Evolutionary conservation across 1,284 basidiomycete genomes (phyloP).

Genomic region (Ganoderma multipileum): DNA sequence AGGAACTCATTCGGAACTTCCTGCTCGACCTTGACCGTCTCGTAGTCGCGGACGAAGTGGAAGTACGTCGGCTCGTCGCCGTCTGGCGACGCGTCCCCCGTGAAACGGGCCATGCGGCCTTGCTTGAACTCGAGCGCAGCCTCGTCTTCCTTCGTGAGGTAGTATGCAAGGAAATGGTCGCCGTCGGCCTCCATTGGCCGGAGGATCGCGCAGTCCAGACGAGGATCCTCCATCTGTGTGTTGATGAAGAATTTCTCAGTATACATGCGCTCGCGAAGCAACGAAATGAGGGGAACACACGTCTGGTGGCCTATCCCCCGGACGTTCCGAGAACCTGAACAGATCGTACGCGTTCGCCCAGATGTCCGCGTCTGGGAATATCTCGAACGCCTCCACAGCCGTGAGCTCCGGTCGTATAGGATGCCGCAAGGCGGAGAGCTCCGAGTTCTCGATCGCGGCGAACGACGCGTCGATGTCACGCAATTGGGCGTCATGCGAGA

Average conservation of each 20-base stretch:
- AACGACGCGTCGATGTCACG: constrained; percentile 88
- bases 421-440: constrained; percentile 69
- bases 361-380: constrained; percentile 86
- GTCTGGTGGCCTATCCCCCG: constrained; percentile 76
- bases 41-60: constrained; percentile 81
- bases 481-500: constrained; percentile 82
- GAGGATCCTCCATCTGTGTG: constrained; percentile 70
- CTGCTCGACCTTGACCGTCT: constrained; percentile 83
- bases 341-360: constrained; percentile 93
- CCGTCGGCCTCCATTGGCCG: constrained; percentile 88
- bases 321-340: constrained; percentile 88
- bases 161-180: constrained; percentile 90
- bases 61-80: constrained; percentile 69
- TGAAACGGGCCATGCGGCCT: constrained; percentile 37
- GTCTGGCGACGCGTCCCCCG: constrained; percentile 52
- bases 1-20: constrained; percentile 87
- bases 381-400: constrained; percentile 85
- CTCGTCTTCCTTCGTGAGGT: constrained; percentile 83
- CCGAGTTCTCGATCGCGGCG: constrained; percentile 63
- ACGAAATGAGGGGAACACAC: constrained; percentile 44
- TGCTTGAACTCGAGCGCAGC: constrained; percentile 40
- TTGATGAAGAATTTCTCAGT: not conserved
- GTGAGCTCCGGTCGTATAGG: constrained; percentile 81
- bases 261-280: not conserved
- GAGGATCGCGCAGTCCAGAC: constrained; percentile 85